Conservation (phyloP, 352 stramenopile genomes). For the Pythium monospermum region DNA sequence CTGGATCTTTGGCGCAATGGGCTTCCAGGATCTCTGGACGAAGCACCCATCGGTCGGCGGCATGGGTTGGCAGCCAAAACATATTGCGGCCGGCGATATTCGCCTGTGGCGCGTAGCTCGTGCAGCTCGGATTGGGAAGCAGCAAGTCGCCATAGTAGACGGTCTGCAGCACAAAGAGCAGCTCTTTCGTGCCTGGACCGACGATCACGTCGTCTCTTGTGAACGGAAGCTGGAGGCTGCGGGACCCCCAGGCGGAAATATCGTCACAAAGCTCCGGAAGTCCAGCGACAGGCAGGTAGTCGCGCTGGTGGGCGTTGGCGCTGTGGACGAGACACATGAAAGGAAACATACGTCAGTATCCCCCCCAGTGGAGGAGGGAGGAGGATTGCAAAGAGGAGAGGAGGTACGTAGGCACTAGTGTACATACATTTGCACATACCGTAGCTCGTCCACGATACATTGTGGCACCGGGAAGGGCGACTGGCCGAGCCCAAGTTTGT, state of each 20-base stretch:
- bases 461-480: conserved; percentile 85
- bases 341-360: no score
- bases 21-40: conserved; percentile 76
- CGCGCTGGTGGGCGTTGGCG: conserved; percentile 72
- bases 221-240: conserved; percentile 54
- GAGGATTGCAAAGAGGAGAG: no score
- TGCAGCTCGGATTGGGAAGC: conserved; percentile 82
- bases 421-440: conserved; percentile 43
- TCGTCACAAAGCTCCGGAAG: conserved; percentile 68
- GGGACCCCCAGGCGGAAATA: conserved; percentile 66
- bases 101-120: conserved; percentile 79
- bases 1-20: conserved; percentile 72
- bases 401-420: no score
- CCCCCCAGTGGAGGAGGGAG: no score
- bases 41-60: conserved; percentile 76
- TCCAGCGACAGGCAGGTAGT: conserved; percentile 79
- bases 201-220: conserved; percentile 77
- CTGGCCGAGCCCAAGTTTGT: conserved; percentile 82
- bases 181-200: conserved; percentile 84
- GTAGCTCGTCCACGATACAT: conserved; percentile 83
- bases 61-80: conserved; percentile 81
- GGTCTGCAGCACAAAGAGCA: conserved; percentile 86
- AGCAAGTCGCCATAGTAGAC: conserved; percentile 85
- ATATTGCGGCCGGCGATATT: conserved; percentile 86
- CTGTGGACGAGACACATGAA: conserved; percentile 20